Evolutionary conservation across 2,329 filamentous ascomycete species (phyloP).

Genomic region (Alternaria brassicae): DNA sequence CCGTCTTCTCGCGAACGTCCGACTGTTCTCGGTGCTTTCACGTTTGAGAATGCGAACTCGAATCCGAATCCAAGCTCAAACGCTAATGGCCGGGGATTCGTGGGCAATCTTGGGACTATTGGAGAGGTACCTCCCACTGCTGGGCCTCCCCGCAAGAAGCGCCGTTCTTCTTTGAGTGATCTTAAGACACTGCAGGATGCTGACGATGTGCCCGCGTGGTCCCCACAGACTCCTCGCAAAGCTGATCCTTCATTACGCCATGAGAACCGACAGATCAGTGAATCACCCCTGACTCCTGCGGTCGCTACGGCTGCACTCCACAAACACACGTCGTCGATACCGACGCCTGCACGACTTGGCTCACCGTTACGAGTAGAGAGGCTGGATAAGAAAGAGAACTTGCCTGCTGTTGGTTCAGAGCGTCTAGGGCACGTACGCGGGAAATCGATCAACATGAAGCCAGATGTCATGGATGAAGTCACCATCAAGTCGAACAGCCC

Average conservation of each 20-base stretch:
- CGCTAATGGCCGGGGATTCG: conserved; percentile 35
- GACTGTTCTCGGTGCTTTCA: conserved; percentile 56
- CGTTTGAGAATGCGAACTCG: conserved; percentile 51
- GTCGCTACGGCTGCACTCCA: conserved; percentile 34
- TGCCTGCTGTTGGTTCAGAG: conserved; percentile 43
- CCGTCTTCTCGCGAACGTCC: conserved; percentile 65
- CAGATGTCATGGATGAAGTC: conserved; percentile 43
- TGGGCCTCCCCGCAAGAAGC: conserved; percentile 67
- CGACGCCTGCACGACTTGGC: conserved; percentile 51
- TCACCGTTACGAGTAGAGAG: conserved; percentile 54
- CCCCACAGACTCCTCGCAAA: conserved; percentile 47
- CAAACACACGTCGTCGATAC: conserved; percentile 51
- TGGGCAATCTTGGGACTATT: conserved; percentile 57
- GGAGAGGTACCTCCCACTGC: conserved; percentile 54
- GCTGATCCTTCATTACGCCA: conserved; percentile 31
- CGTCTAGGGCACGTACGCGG: conserved; percentile 32
- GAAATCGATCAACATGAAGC: conserved; percentile 29
- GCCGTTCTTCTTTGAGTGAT: conserved; percentile 90
- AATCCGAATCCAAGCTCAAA: conserved; percentile 45
- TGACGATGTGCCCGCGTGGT: conserved; percentile 52
- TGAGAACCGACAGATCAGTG: conserved; percentile 34
- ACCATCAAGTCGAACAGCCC: conserved; percentile 50
- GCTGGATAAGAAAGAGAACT: conserved; percentile 49
- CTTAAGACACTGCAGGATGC: conserved; percentile 72
- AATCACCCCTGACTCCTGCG: conserved; percentile 42